Evolutionary conservation across 2,329 filamentous ascomycete genomes (phyloP).

Genomic region (Phyllosticta capitalensis): DNA sequence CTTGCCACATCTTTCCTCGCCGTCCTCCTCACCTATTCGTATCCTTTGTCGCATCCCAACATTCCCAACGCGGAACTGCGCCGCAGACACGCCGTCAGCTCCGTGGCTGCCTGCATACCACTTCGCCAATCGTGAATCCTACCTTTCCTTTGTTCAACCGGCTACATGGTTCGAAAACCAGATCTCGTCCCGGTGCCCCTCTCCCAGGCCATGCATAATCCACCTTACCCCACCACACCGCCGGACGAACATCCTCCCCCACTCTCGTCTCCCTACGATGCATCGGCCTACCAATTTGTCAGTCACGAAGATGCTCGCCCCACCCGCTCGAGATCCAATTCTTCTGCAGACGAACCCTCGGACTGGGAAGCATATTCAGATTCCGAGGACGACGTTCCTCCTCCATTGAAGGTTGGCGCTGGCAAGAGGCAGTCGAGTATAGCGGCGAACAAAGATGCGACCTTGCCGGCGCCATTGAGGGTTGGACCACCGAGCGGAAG

Average conservation of each 20-base stretch:
- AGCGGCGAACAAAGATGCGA: constrained; percentile 2
- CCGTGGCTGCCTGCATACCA: constrained; percentile 2
- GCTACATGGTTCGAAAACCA: constrained; percentile 37
- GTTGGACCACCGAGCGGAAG: constrained; percentile 24
- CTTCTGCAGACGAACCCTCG: constrained; percentile 17
- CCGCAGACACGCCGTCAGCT: constrained; percentile 2
- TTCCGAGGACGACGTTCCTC: constrained; percentile 25
- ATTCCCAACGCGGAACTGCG: background rate
- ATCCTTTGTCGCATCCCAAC: background rate
- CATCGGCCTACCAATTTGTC: constrained; percentile 7
- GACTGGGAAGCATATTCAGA: constrained; percentile 29
- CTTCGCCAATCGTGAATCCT: constrained; percentile 2
- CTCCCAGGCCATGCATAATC: constrained; percentile 28
- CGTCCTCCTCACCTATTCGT: background rate
- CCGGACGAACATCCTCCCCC: constrained; percentile 21
- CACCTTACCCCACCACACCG: constrained; percentile 38
- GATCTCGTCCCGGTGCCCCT: constrained; percentile 33
- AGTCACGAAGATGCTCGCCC: constrained; percentile 14
- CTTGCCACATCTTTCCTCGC: background rate
- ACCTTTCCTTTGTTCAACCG: background rate
- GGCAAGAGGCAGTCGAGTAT: constrained; percentile 19
- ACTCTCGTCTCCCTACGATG: constrained; percentile 16
- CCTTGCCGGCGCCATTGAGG: constrained; percentile 23
- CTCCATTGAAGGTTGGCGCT: constrained; percentile 26
- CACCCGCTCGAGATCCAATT: constrained; percentile 15